Evolutionary conservation across 768 basidiomycete genomes (phyloP).

Genomic region (Collybia mongolica): DNA sequence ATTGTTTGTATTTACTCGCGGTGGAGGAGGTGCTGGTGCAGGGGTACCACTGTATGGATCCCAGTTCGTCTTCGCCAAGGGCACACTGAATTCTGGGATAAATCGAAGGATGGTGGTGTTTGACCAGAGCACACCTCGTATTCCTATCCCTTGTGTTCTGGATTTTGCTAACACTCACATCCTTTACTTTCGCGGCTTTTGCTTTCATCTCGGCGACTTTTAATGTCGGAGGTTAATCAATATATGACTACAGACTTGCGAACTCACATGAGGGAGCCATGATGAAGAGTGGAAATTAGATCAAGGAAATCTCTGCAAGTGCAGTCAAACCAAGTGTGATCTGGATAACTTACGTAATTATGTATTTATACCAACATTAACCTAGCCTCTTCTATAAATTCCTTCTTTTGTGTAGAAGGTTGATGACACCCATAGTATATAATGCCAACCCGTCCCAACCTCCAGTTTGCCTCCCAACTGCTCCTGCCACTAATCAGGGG

Average conservation of each 20-base stretch:
- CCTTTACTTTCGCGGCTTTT: slow-evolving; percentile 62
- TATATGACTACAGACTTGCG: not conserved
- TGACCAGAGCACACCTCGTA: slow-evolving; percentile 35
- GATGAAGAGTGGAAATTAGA: too few relatives aligned
- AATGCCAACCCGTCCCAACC: too few relatives aligned
- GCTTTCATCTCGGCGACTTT: slow-evolving; percentile 67
- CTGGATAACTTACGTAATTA: too few relatives aligned
- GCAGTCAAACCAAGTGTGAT: too few relatives aligned
- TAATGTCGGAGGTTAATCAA: slow-evolving; percentile 5
- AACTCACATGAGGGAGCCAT: too few relatives aligned
- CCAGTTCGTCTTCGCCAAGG: slow-evolving; percentile 64
- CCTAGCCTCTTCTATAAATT: too few relatives aligned
- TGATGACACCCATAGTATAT: too few relatives aligned
- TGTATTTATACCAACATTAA: too few relatives aligned
- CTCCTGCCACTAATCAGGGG: too few relatives aligned
- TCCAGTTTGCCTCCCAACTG: too few relatives aligned
- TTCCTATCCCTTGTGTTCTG: slow-evolving; percentile 56
- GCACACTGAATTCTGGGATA: slow-evolving; percentile 34
- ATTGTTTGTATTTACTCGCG: slow-evolving; percentile 29
- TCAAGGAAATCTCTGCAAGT: too few relatives aligned
- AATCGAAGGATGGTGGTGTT: not conserved
- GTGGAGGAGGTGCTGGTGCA: slow-evolving; percentile 49
- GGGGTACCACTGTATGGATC: slow-evolving; percentile 56
- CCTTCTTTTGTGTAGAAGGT: too few relatives aligned
- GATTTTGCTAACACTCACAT: slow-evolving; percentile 48